Conservation (phyloP, 1,284 basidiomycete species). For the Puccinia coronata region DNA sequence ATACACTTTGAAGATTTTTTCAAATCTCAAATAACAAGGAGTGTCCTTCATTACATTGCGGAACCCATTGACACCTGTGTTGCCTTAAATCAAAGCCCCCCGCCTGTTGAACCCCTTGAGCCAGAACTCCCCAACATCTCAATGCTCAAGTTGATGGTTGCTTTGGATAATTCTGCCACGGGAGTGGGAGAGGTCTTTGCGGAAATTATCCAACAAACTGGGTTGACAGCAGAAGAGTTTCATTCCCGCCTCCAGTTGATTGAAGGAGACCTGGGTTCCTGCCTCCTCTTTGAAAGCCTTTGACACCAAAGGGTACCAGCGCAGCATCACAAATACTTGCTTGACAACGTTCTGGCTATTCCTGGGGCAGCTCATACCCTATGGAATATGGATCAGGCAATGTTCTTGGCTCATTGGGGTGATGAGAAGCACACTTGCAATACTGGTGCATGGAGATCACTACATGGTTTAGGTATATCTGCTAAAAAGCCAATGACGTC, state of each 20-base stretch:
- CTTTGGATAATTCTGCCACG: neutral
- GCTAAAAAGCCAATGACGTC: neutral
- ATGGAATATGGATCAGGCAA: no score
- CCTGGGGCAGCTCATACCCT: neutral
- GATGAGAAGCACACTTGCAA: neutral
- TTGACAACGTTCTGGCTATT: neutral
- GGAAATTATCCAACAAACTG: neutral
- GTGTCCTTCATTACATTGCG: neutral
- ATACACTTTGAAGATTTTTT: neutral
- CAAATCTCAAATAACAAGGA: neutral
- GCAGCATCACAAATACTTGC: neutral
- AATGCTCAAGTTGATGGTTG: slow-evolving; percentile 21
- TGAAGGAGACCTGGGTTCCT: neutral
- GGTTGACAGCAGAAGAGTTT: neutral
- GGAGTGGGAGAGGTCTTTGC: neutral
- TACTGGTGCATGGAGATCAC: neutral
- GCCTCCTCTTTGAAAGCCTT: neutral
- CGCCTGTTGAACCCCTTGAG: neutral
- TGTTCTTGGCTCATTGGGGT: neutral
- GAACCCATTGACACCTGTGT: neutral
- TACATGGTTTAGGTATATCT: neutral
- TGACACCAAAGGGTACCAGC: neutral
- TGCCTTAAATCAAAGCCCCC: neutral
- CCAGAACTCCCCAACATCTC: neutral
- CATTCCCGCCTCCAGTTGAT: neutral